phyloP scores from a whole-genome alignment of 139 green algal species.

The Chlamydomonas schloesseri region DNA sequence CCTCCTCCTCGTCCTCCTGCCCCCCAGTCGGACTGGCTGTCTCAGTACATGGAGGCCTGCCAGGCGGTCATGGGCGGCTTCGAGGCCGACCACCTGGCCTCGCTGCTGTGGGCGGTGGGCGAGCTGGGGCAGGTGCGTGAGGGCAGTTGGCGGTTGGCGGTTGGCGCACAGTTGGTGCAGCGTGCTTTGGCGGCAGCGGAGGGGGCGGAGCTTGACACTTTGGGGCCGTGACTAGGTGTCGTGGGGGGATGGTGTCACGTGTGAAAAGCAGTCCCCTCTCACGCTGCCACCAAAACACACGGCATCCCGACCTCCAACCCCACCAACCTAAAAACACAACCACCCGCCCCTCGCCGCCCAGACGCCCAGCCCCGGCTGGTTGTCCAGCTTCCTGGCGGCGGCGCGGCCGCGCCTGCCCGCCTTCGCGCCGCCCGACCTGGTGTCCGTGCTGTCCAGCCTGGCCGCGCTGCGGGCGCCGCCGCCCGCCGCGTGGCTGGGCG shows the following conservation, averaged over 20 bases:
- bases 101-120: conserved; percentile 36
- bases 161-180: no score
- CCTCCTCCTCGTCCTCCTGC: background rate
- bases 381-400: conserved; percentile 7
- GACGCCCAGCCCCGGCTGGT: background rate
- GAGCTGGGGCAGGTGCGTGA: conserved; percentile 34
- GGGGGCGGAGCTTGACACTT: no score
- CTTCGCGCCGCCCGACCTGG: conserved; percentile 16
- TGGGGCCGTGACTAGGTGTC: no score
- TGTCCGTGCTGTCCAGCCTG: conserved; percentile 24
- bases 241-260: no score
- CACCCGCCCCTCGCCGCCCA: background rate
- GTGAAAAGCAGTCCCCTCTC: no score
- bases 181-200: no score
- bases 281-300: no score
- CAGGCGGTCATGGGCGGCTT: background rate
- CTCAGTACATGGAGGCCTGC: conserved; percentile 15
- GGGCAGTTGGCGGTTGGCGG: background rate
- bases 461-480: conserved; percentile 6
- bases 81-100: conserved; percentile 10
- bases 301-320: no score
- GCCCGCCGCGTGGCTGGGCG: conserved; percentile 23
- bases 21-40: conserved; percentile 20
- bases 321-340: background rate
- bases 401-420: conserved; percentile 2